Conservation (phyloP, 2,329 filamentous ascomycete genomes). For the Apiospora hydei region DNA sequence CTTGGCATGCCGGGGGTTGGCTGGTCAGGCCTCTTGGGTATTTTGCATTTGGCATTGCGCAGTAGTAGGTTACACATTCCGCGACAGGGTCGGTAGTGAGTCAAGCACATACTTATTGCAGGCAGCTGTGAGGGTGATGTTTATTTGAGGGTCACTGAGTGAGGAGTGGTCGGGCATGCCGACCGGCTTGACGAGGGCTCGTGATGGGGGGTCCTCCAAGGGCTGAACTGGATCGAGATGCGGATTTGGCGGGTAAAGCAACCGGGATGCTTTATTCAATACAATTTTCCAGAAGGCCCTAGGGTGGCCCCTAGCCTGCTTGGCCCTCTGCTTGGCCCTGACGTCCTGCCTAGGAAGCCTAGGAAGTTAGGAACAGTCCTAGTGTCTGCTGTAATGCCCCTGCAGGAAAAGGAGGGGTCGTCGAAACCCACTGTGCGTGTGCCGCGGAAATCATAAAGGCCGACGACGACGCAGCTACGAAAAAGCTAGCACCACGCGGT, state of each 20-base stretch:
- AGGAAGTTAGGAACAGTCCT: not conserved
- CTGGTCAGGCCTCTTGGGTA: not conserved
- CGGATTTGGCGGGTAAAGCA: conserved; percentile 14
- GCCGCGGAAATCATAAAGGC: not conserved
- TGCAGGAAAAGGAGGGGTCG: not conserved
- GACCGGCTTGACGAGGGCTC: not conserved
- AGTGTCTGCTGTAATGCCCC: not conserved
- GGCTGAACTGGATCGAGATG: conserved; percentile 15
- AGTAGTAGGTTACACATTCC: not conserved
- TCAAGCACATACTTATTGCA: not conserved
- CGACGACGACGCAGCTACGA: not conserved
- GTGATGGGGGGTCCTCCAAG: not conserved
- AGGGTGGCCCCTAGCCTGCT: no score
- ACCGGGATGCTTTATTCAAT: not conserved
- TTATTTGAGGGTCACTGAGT: no score
- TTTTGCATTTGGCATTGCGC: not conserved
- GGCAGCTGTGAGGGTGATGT: not conserved
- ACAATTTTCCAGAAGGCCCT: conserved; percentile 1
- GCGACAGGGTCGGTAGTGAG: not conserved
- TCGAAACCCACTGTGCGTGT: not conserved
- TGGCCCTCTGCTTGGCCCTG: not conserved
- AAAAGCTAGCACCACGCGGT: not conserved
- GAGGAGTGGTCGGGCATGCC: not conserved
- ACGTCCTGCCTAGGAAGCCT: not conserved
- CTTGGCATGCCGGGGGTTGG: not conserved